Conservation (phyloP, 805 yeast species). For the Diddensiella transvaalensis region DNA sequence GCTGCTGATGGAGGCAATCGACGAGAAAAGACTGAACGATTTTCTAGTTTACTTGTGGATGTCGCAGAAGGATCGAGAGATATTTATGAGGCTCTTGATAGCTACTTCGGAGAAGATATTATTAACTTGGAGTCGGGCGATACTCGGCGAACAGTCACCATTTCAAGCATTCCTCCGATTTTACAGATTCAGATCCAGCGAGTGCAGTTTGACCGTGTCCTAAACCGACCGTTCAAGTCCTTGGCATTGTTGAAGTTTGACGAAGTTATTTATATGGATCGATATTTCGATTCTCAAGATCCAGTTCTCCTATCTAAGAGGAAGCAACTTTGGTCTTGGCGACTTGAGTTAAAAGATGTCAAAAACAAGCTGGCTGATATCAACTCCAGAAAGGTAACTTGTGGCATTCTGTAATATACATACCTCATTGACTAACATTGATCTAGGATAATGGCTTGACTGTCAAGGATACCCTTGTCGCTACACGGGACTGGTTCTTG, state of each 20-base stretch:
- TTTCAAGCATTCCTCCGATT: conserved; percentile 70
- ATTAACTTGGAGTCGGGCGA: conserved; percentile 64
- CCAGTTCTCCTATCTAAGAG: conserved; percentile 48
- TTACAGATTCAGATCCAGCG: conserved; percentile 92
- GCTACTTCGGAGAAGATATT: conserved; percentile 69
- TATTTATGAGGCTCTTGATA: conserved; percentile 86
- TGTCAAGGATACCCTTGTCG: conserved; percentile 48
- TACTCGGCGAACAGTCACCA: conserved; percentile 69
- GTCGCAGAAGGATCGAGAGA: conserved; percentile 85
- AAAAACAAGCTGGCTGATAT: conserved; percentile 14
- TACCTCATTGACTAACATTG: neutral
- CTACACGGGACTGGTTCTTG: conserved; percentile 56
- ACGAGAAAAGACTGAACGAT: conserved; percentile 65
- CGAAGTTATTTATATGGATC: conserved; percentile 76
- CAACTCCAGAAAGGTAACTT: conserved; percentile 39
- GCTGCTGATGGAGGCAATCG: conserved; percentile 34
- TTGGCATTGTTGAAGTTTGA: conserved; percentile 78
- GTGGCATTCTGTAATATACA: conserved; percentile 14
- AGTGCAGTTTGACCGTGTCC: conserved; percentile 79
- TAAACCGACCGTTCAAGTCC: conserved; percentile 74
- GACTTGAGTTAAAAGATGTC: conserved; percentile 32
- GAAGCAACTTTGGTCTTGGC: conserved; percentile 58
- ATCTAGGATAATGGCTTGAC: conserved; percentile 40
- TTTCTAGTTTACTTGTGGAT: conserved; percentile 76
- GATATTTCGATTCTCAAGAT: conserved; percentile 68